phyloP scores from a whole-genome alignment of 148 eudicot genomes.

The Vaccinium vitisidaea region DNA sequence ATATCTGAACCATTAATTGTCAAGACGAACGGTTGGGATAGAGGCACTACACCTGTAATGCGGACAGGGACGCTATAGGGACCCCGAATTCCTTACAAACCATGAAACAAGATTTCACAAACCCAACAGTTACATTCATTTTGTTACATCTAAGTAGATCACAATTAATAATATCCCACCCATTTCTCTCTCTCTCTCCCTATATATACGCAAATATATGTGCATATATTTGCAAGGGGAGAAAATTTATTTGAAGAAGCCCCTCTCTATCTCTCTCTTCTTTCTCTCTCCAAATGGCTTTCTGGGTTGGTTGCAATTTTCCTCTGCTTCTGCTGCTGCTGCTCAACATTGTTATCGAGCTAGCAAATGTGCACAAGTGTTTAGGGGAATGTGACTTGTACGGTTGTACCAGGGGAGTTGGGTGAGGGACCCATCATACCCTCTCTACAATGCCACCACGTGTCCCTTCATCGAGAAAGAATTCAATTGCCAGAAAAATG shows the following conservation, averaged over 20 bases:
- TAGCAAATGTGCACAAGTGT: conserved; percentile 6
- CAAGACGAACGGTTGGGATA: no score
- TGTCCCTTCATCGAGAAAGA: conserved; percentile 53
- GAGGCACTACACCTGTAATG: no score
- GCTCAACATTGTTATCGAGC: neutral
- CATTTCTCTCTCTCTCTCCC: neutral
- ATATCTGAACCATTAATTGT: no score
- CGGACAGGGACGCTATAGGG: no score
- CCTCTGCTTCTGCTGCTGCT: neutral
- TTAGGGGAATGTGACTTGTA: no score
- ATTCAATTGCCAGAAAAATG: conserved; percentile 50
- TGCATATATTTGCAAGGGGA: neutral
- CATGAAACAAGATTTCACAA: neutral
- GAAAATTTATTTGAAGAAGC: neutral
- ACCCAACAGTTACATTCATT: neutral
- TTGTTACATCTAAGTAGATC: neutral
- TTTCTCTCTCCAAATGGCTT: conserved; percentile 6
- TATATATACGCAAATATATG: neutral
- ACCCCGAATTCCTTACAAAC: neutral
- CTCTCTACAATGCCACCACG: conserved; percentile 17
- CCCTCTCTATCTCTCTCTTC: neutral
- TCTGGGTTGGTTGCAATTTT: neutral
- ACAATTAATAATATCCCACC: neutral
- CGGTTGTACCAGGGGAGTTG: no score
- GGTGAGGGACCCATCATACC: no score